A percentile compares a stretch with the other conserved stretches of the same genome.
phyloP scores from a whole-genome alignment of 441 rosid species.

The Rhodomyrtus psidioides region DNA sequence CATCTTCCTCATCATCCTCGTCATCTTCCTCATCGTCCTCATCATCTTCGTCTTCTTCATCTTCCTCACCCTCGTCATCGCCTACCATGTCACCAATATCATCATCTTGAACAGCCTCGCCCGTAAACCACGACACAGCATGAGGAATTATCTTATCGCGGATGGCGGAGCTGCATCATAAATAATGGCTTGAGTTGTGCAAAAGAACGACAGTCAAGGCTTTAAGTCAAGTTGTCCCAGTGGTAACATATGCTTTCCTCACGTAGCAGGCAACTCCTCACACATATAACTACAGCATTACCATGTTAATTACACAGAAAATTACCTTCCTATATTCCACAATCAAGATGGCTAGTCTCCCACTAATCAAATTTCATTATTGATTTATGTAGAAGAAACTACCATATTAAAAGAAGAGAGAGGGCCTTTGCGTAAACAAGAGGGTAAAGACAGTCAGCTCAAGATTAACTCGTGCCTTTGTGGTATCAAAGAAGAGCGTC shows the following conservation, averaged over 20 bases:
- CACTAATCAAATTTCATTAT: background rate
- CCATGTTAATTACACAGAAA: background rate
- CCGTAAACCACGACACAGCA: slow-evolving; percentile 88
- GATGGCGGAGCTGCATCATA: slow-evolving; percentile 53
- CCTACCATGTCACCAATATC: slow-evolving; percentile 54
- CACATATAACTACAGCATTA: background rate
- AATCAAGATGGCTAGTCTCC: background rate
- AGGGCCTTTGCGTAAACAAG: background rate
- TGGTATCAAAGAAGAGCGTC: background rate
- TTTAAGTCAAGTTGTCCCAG: background rate
- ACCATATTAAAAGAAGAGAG: background rate
- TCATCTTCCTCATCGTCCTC: slow-evolving; percentile 44
- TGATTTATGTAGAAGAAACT: background rate
- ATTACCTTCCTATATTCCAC: background rate
- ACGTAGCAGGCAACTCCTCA: background rate
- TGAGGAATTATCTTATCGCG: slow-evolving; percentile 85
- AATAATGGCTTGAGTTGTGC: background rate
- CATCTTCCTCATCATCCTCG: slow-evolving; percentile 35
- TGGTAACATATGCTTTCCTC: background rate
- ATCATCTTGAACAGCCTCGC: slow-evolving; percentile 67
- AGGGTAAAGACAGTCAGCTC: background rate
- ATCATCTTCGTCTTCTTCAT: slow-evolving; percentile 35
- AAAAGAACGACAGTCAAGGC: background rate
- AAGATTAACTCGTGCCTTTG: background rate
- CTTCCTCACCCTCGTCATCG: slow-evolving; percentile 44